Evolutionary conservation across 169 alveolate species (phyloP).

Genomic region (Plasmodium adleri): DNA sequence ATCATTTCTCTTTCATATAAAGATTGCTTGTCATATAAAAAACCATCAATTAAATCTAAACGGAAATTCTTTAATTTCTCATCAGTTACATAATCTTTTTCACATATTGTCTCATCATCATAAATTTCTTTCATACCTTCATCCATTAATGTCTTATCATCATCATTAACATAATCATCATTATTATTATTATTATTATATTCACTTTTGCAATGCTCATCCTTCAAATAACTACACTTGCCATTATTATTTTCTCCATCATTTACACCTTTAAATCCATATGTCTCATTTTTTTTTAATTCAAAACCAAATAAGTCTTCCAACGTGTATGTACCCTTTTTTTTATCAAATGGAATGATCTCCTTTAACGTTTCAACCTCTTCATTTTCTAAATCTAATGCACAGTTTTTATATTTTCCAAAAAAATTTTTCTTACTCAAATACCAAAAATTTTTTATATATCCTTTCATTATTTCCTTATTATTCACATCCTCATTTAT

Average conservation of each 20-base stretch:
- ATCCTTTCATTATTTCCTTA: conserved; percentile 10
- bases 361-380: conserved; percentile 71
- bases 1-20: conserved; percentile 67
- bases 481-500: conserved; percentile 19
- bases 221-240: no score
- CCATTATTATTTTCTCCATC: no score
- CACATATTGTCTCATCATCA: conserved; percentile 2
- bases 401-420: conserved; percentile 19
- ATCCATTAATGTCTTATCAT: neutral
- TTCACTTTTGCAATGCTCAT: no score
- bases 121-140: neutral
- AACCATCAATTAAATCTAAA: conserved; percentile 35
- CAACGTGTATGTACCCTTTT: conserved; percentile 3
- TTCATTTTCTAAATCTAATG: conserved; percentile 5
- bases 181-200: neutral
- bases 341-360: neutral
- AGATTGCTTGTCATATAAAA: conserved; percentile 66
- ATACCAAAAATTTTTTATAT: conserved; percentile 44
- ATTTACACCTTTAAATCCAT: no score
- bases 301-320: conserved; percentile 16
- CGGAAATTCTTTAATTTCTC: conserved; percentile 36
- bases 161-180: neutral
- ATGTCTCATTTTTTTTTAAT: neutral
- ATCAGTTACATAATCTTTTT: conserved; percentile 64
- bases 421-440: conserved; percentile 32